These are phyloP conservation scores for Spergularia azorica DNA, from an alignment of 179 eudicot genomes.

Conservation along the genomic window DNA sequence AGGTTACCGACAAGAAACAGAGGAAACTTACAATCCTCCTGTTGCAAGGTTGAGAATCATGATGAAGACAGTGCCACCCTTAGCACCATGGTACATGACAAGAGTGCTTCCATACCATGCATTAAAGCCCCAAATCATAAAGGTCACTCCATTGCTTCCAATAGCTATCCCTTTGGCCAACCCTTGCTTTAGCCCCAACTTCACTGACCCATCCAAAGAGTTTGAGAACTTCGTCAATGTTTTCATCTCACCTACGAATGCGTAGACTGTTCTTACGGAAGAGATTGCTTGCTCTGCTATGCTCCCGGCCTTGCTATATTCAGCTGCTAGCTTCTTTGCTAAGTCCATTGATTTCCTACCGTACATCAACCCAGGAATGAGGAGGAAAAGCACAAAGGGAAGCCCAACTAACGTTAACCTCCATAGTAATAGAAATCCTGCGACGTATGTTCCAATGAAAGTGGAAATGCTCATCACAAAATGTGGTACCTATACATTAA, in stretches of 20 bases:
- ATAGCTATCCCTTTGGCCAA: constrained; percentile 87
- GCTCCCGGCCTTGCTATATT: constrained; percentile 65
- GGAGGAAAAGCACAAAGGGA: constrained; percentile 60
- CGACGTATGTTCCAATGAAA: constrained; percentile 53
- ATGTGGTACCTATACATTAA: constrained; percentile 55
- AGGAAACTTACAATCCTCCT: constrained; percentile 78
- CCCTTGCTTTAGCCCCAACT: constrained; percentile 81
- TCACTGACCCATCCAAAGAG: constrained; percentile 66
- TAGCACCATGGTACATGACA: constrained; percentile 74
- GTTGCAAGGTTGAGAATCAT: constrained; percentile 69
- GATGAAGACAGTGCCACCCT: constrained; percentile 79
- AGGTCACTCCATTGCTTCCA: constrained; percentile 77
- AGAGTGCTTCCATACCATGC: constrained; percentile 84
- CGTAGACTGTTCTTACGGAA: constrained; percentile 77
- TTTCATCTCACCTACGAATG: constrained; percentile 76
- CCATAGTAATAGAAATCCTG: constrained; percentile 62
- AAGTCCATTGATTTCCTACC: constrained; percentile 64
- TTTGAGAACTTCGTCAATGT: constrained; percentile 59
- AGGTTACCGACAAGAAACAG: too few species aligned
- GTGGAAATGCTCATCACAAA: constrained; percentile 71
- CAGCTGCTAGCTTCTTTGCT: constrained; percentile 57
- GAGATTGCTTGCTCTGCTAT: constrained; percentile 87
- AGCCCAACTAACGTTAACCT: constrained; percentile 65
- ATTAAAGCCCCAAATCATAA: constrained; percentile 77
- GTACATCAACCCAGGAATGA: constrained; percentile 77